Evolutionary conservation across 1,284 basidiomycete species (phyloP).

Genomic region (Papiliotrema terrestris): DNA sequence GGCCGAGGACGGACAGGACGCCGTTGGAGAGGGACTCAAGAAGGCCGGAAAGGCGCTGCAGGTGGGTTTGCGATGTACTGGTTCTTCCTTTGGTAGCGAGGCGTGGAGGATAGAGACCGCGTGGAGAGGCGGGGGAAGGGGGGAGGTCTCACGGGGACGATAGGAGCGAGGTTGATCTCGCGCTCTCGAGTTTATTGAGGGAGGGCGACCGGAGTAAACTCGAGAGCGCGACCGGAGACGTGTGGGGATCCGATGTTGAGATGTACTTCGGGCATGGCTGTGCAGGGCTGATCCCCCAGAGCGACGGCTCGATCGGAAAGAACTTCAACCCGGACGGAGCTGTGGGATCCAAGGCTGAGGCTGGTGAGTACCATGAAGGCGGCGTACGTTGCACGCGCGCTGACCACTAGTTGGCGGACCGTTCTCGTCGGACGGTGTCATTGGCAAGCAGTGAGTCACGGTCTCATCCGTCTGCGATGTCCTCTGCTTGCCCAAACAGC

Average conservation of each 20-base stretch:
- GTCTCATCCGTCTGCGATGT: too few relatives aligned
- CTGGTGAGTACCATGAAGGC: constrained; percentile 10
- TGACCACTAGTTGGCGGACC: constrained; percentile 25
- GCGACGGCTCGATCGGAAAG: constrained; percentile 26
- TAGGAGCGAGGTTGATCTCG: too few relatives aligned
- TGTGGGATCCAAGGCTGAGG: constrained; percentile 19
- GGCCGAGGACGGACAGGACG: constrained; percentile 10
- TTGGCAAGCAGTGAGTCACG: constrained; percentile 26
- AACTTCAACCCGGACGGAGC: constrained; percentile 27
- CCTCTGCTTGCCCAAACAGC: too few relatives aligned
- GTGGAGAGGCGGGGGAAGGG: too few relatives aligned
- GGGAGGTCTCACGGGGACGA: too few relatives aligned
- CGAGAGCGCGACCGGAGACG: too few relatives aligned
- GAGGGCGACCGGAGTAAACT: too few relatives aligned
- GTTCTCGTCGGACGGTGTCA: constrained; percentile 24
- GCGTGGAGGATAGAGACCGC: background rate
- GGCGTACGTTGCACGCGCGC: background rate
- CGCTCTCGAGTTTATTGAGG: too few relatives aligned
- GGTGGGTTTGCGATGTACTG: constrained; percentile 1
- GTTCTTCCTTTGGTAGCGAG: background rate
- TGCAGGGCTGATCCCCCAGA: too few relatives aligned
- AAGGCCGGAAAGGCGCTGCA: constrained; percentile 18
- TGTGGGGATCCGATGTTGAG: too few relatives aligned
- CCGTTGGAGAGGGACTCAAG: constrained; percentile 22
- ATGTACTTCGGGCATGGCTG: too few relatives aligned